A percentile compares a stretch with the other conserved stretches of the same genome.
These are phyloP conservation scores for Kwoniella shandongensis DNA, from an alignment of 768 basidiomycete genomes.

Conservation along the genomic window DNA sequence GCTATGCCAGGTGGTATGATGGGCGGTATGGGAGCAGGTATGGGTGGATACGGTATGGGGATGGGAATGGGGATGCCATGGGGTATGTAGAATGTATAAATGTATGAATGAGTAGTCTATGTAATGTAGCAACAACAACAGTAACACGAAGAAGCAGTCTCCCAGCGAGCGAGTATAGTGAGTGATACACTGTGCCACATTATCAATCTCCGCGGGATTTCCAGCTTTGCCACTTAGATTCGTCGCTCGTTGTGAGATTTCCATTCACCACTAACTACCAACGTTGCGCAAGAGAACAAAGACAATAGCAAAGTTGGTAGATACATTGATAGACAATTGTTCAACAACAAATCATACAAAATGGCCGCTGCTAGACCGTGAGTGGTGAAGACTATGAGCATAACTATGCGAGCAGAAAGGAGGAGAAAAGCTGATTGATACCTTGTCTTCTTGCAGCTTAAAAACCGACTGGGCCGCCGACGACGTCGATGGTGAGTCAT, in stretches of 20 bases:
- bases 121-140: no score
- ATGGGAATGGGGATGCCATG: constrained; percentile 31
- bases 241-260: constrained; percentile 2
- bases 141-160: no score
- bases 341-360: constrained; percentile 4
- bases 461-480: constrained; percentile 47
- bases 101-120: no score
- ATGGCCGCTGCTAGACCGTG: constrained; percentile 28
- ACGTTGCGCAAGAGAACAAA: background rate
- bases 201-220: constrained; percentile 3
- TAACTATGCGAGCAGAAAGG: background rate
- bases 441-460: constrained; percentile 5
- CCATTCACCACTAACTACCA: background rate
- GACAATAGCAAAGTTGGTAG: background rate
- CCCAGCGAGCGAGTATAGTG: no score
- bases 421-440: background rate
- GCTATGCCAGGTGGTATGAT: constrained; percentile 46
- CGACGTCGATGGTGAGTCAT: constrained; percentile 30
- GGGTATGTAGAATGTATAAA: constrained; percentile 3
- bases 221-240: background rate
- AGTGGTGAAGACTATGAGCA: constrained; percentile 3
- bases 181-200: constrained; percentile 11
- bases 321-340: background rate
- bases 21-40: constrained; percentile 40
- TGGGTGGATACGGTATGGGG: constrained; percentile 47